Evolutionary conservation across 1,284 basidiomycete species (phyloP).

Genomic region (Exobasidium cylindrosporum): DNA sequence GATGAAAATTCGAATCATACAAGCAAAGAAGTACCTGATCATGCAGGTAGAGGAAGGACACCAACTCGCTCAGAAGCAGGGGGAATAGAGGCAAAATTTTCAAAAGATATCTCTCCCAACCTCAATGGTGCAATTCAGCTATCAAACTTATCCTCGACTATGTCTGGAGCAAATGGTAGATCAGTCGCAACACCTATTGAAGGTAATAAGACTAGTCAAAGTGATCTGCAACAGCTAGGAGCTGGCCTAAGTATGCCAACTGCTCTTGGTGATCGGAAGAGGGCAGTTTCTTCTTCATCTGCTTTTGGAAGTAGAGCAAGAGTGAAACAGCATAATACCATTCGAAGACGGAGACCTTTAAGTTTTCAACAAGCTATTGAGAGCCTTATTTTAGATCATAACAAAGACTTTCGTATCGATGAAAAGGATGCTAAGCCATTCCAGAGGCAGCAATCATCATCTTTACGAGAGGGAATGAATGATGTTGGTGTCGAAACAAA

Average conservation of each 20-base stretch:
- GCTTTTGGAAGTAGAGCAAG: slow-evolving; percentile 44
- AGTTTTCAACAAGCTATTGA: slow-evolving; percentile 46
- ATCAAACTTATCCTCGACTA: neutral
- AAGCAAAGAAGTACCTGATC: neutral
- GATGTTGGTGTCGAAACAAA: neutral
- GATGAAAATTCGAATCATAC: neutral
- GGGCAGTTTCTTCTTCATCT: slow-evolving; percentile 40
- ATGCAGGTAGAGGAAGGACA: too few relatives aligned
- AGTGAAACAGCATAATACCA: slow-evolving; percentile 41
- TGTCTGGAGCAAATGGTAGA: neutral
- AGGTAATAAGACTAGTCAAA: neutral
- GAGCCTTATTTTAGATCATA: slow-evolving; percentile 19
- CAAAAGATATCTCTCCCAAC: neutral
- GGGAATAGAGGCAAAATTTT: neutral
- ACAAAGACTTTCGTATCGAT: neutral
- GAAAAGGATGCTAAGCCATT: neutral
- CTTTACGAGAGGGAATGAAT: neutral
- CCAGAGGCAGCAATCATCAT: neutral
- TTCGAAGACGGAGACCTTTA: slow-evolving; percentile 32
- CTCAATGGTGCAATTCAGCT: neutral
- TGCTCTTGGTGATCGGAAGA: slow-evolving; percentile 25
- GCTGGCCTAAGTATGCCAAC: neutral
- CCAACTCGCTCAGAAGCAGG: neutral
- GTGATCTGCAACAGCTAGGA: neutral
- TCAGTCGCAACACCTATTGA: neutral